Conservation (phyloP, 306 rosid genomes). For the Cajanus cajan region DNA sequence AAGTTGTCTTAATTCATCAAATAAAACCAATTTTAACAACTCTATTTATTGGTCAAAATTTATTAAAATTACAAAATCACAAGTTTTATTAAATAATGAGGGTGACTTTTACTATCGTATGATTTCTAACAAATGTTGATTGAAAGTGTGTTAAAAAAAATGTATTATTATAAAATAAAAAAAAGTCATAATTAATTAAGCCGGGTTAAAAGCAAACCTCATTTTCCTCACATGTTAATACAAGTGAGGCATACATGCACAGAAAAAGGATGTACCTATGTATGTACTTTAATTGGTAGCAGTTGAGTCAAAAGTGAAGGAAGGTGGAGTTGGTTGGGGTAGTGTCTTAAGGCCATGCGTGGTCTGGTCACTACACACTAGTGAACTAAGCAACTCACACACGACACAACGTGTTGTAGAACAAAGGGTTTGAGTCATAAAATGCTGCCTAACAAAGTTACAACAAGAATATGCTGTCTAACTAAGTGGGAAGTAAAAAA, state of each 20-base stretch:
- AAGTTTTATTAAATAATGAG: no score
- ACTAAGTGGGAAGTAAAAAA: constrained; percentile 32
- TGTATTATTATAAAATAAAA: no score
- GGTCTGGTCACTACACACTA: constrained; percentile 18
- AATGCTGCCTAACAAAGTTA: constrained; percentile 15
- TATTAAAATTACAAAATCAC: no score
- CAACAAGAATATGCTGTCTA: constrained; percentile 17
- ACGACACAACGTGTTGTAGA: constrained; percentile 13
- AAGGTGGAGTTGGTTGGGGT: constrained; percentile 18
- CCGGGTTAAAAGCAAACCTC: constrained; percentile 9
- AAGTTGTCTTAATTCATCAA: no score
- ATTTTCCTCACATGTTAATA: constrained; percentile 16
- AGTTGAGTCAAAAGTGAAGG: constrained; percentile 1
- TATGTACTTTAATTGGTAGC: background rate
- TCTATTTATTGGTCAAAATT: no score
- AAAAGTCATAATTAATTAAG: background rate
- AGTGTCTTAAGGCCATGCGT: background rate
- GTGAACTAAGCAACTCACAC: constrained; percentile 25
- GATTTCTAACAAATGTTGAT: no score
- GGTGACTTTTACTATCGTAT: no score
- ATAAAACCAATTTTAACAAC: no score
- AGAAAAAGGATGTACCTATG: constrained; percentile 11
- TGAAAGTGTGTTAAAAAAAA: no score
- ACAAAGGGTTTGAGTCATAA: constrained; percentile 18
- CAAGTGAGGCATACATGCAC: background rate